phyloP scores from a whole-genome alignment of 768 basidiomycete species.

The Rubroboletus pulcherrimus region DNA sequence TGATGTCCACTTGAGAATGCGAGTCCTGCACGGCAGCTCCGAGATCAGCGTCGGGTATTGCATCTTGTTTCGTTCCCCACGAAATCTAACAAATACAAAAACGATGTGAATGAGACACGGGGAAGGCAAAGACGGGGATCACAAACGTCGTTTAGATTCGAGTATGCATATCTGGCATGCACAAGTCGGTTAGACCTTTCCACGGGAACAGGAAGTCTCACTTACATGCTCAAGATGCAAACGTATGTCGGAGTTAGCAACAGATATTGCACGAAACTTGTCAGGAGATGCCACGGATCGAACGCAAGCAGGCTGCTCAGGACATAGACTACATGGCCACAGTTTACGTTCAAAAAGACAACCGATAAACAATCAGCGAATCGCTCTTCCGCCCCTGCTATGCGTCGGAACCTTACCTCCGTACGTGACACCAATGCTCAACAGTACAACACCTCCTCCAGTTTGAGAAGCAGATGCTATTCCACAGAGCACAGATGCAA shows the following conservation, averaged over 20 bases:
- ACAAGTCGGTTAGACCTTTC: slow-evolving; percentile 20
- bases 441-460: slow-evolving; percentile 67
- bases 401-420: slow-evolving; percentile 50
- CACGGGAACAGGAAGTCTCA: background rate
- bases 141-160: slow-evolving; percentile 77
- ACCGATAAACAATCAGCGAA: background rate
- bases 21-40: slow-evolving; percentile 81
- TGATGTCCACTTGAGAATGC: slow-evolving; percentile 80
- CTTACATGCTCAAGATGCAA: slow-evolving; percentile 74
- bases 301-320: slow-evolving; percentile 77
- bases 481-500: slow-evolving; percentile 78
- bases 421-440: slow-evolving; percentile 84
- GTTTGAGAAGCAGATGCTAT: slow-evolving; percentile 66
- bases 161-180: slow-evolving; percentile 68
- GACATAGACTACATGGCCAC: slow-evolving; percentile 55
- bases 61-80: slow-evolving; percentile 96
- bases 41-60: slow-evolving; percentile 67
- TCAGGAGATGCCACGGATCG: slow-evolving; percentile 96
- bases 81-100: slow-evolving; percentile 53
- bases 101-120: slow-evolving; percentile 4
- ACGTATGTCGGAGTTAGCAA: slow-evolving; percentile 80
- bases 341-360: background rate
- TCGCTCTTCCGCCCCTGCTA: background rate
- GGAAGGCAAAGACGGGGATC: slow-evolving; percentile 4
- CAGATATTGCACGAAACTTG: slow-evolving; percentile 86